These are phyloP conservation scores for Brassica nigra DNA, from an alignment of 345 rosid genomes.

Conservation along the genomic window DNA sequence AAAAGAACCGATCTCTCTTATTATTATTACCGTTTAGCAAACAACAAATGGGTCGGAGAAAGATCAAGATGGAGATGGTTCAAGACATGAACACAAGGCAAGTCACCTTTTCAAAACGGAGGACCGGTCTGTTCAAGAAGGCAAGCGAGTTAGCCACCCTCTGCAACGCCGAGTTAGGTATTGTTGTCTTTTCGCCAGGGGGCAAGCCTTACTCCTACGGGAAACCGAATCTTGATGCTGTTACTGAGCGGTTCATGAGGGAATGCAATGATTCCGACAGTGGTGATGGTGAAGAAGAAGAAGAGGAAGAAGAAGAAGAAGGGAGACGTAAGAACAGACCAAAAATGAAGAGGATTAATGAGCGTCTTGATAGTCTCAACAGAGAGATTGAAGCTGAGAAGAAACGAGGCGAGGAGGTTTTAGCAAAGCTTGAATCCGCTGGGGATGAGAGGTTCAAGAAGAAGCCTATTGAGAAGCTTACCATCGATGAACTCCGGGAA, in stretches of 20 bases:
- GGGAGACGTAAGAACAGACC: conserved; percentile 6
- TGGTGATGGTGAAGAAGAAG: background rate
- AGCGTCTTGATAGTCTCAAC: conserved; percentile 27
- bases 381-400: conserved; percentile 42
- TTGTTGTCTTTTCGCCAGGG: conserved; percentile 71
- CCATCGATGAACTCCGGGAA: conserved; percentile 35
- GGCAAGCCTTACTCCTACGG: conserved; percentile 74
- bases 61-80: conserved; percentile 66
- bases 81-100: conserved; percentile 59
- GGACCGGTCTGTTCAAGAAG: conserved; percentile 69
- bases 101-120: conserved; percentile 71
- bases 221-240: conserved; percentile 56
- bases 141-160: conserved; percentile 60
- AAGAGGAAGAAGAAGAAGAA: conserved; percentile 5
- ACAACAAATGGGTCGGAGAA: conserved; percentile 57
- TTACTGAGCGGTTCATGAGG: conserved; percentile 46
- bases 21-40: conserved; percentile 2
- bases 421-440: conserved; percentile 36
- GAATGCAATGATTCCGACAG: conserved; percentile 6
- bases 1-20: background rate
- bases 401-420: conserved; percentile 39
- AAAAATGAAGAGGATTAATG: conserved; percentile 21
- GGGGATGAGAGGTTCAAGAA: conserved; percentile 22
- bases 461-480: conserved; percentile 29
- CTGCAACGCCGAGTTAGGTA: conserved; percentile 58